phyloP scores from a whole-genome alignment of 257 asterid genomes.

The Cruciata laevipes region DNA sequence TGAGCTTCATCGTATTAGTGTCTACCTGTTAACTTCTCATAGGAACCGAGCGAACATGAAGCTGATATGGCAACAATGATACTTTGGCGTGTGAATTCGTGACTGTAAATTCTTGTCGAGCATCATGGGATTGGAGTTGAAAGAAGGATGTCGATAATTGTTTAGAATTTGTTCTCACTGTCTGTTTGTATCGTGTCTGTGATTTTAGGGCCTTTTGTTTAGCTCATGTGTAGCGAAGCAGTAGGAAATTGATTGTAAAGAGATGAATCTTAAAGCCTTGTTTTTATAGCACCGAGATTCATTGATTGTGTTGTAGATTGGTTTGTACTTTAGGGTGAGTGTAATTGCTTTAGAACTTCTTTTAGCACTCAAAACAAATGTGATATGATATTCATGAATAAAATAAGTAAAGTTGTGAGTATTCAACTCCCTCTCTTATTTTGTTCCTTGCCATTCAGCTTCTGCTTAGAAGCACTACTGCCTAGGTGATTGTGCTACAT shows the following conservation, averaged over 20 bases:
- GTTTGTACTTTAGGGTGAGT: slow-evolving; percentile 6
- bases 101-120: slow-evolving; percentile 19
- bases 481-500: no score
- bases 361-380: not conserved
- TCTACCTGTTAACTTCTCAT: not conserved
- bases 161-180: slow-evolving; percentile 1
- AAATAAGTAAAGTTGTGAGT: not conserved
- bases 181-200: not conserved
- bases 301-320: slow-evolving; percentile 10
- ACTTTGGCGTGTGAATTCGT: not conserved
- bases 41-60: slow-evolving; percentile 1
- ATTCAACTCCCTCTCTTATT: not conserved
- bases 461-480: not conserved
- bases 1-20: slow-evolving; percentile 10
- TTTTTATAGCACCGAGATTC: slow-evolving; percentile 23
- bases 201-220: slow-evolving; percentile 14
- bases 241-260: slow-evolving; percentile 33
- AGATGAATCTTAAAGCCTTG: slow-evolving; percentile 29
- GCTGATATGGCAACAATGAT: not conserved
- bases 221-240: slow-evolving; percentile 35
- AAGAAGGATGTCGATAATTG: slow-evolving; percentile 14
- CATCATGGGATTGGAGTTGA: slow-evolving; percentile 8
- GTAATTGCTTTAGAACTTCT: not conserved
- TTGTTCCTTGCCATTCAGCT: not conserved
- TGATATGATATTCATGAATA: not conserved